Base-by-base conservation (phyloP, 106 monocot genomes). In the Dioscorea dumetorum region DNA sequence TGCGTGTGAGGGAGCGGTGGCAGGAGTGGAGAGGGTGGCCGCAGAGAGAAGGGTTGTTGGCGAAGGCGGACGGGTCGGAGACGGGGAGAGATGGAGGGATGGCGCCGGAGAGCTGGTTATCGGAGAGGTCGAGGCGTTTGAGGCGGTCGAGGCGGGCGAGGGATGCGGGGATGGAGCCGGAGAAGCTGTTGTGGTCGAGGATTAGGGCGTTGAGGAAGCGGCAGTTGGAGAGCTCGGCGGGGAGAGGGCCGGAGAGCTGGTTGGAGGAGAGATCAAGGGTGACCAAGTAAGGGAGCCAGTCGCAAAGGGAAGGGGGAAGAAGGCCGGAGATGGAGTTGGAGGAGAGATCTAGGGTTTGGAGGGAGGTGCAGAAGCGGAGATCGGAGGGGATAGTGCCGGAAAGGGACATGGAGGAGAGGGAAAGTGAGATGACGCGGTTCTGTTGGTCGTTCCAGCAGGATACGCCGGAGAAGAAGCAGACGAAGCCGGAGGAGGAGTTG, bases 281-380 rank as follows among this genome's bases (percentile, higher is more conserved):
- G 66, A 76, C 76, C 58, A 87, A 23, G 59, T 76, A 79, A 9
- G 86, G 86, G 20, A 86, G n/a, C 82, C 79, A 82, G 63, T 66
- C 60, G 73, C 82, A 87, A 41, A 87, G 67, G 32, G 57, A 50
- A 24, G 82, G 8, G 18, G 86, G 86, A 69, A 86, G 70, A 17
- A 21, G 14, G 34, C 82, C 86, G 62, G 78, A 65, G 57, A 81
- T 33, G 13, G 57, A 23, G 67, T 81, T 81, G 17, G 48, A 23
- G 14, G 81, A 72, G 20, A 82, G 75, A 60, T 76, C 75, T 13
- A 86, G 79, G 41, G 58, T 15, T 49, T 49, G 74, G 32, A 49
- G 33, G 24, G 61, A 34, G 56, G 56, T 48, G 75, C 85, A 82
- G 64, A 54, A 78, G 63, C 67, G 78, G 61, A 86, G 81, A 35